Conservation (phyloP, 495 filamentous ascomycete species). For the Apodospora peruviana region DNA sequence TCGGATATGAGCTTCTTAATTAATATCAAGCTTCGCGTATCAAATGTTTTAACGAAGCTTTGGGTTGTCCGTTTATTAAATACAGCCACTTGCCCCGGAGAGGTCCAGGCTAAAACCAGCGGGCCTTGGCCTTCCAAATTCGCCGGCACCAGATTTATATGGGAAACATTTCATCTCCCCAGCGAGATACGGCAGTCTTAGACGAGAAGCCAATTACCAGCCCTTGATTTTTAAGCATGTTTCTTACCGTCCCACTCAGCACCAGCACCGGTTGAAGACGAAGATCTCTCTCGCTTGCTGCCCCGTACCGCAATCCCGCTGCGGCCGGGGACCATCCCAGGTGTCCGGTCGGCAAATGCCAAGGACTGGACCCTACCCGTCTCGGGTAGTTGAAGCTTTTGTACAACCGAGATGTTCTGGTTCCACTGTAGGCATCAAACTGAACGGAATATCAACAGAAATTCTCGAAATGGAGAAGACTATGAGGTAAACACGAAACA, state of each 20-base stretch:
- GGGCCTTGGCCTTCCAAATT: not conserved
- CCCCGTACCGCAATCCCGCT: not conserved
- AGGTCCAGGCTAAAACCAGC: slow-evolving; percentile 12
- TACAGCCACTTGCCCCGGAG: not conserved
- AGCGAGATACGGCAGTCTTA: not conserved
- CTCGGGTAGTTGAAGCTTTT: no score
- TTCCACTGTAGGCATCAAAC: no score
- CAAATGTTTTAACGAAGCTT: slow-evolving; percentile 2
- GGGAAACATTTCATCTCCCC: not conserved
- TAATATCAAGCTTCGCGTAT: slow-evolving; percentile 1
- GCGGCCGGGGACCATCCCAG: not conserved
- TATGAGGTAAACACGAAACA: no score
- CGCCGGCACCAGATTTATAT: not conserved
- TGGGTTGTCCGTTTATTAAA: not conserved
- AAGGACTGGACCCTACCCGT: no score
- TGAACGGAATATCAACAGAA: no score
- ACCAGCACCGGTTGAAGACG: no score
- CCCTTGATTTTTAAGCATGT: slow-evolving; percentile 1
- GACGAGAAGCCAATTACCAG: not conserved
- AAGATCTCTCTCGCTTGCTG: no score
- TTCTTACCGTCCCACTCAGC: no score
- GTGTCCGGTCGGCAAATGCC: not conserved
- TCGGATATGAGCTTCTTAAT: not conserved
- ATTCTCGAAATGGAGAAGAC: no score
- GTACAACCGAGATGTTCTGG: no score